phyloP scores from a whole-genome alignment of 2,329 filamentous ascomycete species.

The Aspergillus sp. region DNA sequence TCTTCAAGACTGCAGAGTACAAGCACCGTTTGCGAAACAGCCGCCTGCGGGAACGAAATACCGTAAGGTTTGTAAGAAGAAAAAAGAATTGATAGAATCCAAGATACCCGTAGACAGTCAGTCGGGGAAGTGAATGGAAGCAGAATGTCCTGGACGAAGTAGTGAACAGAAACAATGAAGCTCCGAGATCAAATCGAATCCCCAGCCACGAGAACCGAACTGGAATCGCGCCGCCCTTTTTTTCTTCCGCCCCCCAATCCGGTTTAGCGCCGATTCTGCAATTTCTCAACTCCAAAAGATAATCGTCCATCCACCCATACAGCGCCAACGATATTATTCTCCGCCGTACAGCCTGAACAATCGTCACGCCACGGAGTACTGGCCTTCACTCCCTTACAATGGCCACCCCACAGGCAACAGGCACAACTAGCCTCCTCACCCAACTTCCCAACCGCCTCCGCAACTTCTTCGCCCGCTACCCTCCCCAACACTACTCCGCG shows the following conservation, averaged over 20 bases:
- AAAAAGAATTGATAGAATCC: neutral
- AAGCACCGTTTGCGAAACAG: neutral
- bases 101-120: neutral
- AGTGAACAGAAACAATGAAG: neutral
- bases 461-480: slow-evolving; percentile 87
- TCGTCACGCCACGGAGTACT: neutral
- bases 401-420: slow-evolving; percentile 23
- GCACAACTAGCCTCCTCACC: slow-evolving; percentile 18
- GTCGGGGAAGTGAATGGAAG: neutral
- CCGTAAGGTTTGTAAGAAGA: neutral
- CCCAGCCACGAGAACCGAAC: slow-evolving; percentile 12
- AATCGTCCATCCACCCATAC: neutral
- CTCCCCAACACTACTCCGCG: slow-evolving; percentile 59
- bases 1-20: slow-evolving; percentile 7
- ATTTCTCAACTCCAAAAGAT: slow-evolving; percentile 15
- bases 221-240: slow-evolving; percentile 13
- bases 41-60: neutral
- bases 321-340: neutral
- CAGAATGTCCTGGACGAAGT: neutral
- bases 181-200: neutral
- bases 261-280: slow-evolving; percentile 23
- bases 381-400: slow-evolving; percentile 2
- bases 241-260: slow-evolving; percentile 17
- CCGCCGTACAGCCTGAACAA: neutral
- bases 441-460: slow-evolving; percentile 72